These are phyloP conservation scores for Phytophthora vignae DNA, from an alignment of 352 stramenopile species.

Conservation along the genomic window DNA sequence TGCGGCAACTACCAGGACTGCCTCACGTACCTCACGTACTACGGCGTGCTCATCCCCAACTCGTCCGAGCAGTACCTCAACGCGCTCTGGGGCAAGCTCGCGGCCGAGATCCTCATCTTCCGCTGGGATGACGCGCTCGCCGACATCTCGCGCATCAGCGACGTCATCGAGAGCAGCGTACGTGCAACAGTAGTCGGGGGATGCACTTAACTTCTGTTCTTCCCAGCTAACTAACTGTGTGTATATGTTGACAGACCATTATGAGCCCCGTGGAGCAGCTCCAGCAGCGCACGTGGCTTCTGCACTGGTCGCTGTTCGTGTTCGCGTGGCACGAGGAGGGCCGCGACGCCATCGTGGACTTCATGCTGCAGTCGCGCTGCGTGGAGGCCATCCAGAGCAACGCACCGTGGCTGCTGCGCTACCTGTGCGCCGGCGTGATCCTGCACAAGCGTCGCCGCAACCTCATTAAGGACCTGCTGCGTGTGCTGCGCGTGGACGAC, in stretches of 20 bases:
- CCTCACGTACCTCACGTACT: constrained; percentile 92
- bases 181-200: constrained; percentile 22
- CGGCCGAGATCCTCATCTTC: constrained; percentile 96
- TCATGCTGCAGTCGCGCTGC: constrained; percentile 94
- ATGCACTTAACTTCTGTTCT: background rate
- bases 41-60: constrained; percentile 88
- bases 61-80: constrained; percentile 88
- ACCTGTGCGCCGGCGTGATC: constrained; percentile 97
- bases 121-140: constrained; percentile 95
- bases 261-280: constrained; percentile 94
- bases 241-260: constrained; percentile 40
- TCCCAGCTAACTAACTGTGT: background rate
- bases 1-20: constrained; percentile 96
- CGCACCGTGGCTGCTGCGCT: constrained; percentile 97
- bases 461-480: constrained; percentile 96
- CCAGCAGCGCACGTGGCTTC: constrained; percentile 97
- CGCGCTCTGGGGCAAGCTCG: constrained; percentile 97
- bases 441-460: constrained; percentile 95
- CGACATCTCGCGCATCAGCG: constrained; percentile 94
- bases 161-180: constrained; percentile 94
- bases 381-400: constrained; percentile 99
- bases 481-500: constrained; percentile 93
- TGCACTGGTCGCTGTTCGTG: constrained; percentile 99
- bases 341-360: constrained; percentile 96
- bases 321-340: constrained; percentile 94